Conservation (phyloP, 2,329 filamentous ascomycete species). For the Colletotrichum spinosum region DNA sequence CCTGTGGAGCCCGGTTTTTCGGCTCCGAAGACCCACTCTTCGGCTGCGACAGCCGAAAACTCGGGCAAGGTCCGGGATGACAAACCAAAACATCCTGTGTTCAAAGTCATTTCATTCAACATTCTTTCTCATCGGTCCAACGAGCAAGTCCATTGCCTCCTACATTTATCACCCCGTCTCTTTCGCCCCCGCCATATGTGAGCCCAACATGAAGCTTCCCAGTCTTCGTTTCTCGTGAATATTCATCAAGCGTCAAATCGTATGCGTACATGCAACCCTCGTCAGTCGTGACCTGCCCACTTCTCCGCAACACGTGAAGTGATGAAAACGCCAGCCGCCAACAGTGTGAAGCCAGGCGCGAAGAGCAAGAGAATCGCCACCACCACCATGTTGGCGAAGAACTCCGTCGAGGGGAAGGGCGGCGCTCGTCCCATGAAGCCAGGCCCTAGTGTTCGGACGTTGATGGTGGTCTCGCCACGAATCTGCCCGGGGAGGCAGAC, state of each 20-base stretch:
- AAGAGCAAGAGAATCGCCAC: conserved; percentile 32
- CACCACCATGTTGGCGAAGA: conserved; percentile 23
- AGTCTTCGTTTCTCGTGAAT: not conserved
- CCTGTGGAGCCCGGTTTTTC: too few species aligned
- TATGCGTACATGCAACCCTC: not conserved
- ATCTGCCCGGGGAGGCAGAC: too few species aligned
- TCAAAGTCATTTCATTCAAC: too few species aligned
- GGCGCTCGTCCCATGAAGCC: conserved; percentile 30
- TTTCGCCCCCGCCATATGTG: too few species aligned
- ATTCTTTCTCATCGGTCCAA: too few species aligned
- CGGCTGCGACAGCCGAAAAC: too few species aligned
- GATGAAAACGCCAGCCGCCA: conserved; percentile 30
- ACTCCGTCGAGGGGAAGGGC: conserved; percentile 26
- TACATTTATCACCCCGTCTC: too few species aligned
- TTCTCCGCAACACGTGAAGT: conserved; percentile 31
- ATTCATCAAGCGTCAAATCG: conserved; percentile 2
- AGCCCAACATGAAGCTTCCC: too few species aligned
- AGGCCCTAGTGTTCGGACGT: conserved; percentile 25
- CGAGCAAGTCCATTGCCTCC: too few species aligned
- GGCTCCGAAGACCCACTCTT: too few species aligned
- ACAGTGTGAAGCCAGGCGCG: conserved; percentile 30
- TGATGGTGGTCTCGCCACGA: conserved; percentile 2
- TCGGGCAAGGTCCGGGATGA: too few species aligned
- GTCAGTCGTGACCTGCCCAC: conserved; percentile 9
- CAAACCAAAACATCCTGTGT: too few species aligned